Conservation (phyloP, 2,329 filamentous ascomycete species). For the Alternaria novae-zelandiae region DNA sequence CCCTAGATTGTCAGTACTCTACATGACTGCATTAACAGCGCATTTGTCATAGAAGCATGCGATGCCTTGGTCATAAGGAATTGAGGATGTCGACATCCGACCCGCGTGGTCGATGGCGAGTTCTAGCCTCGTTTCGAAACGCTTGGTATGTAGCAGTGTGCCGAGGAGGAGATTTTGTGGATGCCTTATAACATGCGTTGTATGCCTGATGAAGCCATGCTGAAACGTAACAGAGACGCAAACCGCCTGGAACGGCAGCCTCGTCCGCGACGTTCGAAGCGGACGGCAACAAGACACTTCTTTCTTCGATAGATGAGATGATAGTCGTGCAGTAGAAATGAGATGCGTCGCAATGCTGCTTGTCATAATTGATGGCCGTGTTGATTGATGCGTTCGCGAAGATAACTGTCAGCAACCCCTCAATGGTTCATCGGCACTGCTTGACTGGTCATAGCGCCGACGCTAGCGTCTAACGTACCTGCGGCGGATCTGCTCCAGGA, state of each 20-base stretch:
- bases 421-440: conserved; percentile 17
- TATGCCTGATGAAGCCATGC: conserved; percentile 19
- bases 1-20: not conserved
- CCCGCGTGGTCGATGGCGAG: not conserved
- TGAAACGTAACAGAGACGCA: conserved; percentile 31
- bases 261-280: conserved; percentile 2
- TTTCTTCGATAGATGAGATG: no score
- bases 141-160: conserved; percentile 1
- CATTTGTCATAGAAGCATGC: not conserved
- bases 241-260: conserved; percentile 20
- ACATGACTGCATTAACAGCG: not conserved
- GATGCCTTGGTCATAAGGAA: not conserved
- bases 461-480: conserved; percentile 23
- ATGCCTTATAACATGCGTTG: conserved; percentile 7
- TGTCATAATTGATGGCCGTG: not conserved
- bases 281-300: not conserved
- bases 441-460: conserved; percentile 11
- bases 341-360: not conserved
- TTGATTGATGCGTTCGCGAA: not conserved
- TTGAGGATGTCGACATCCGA: not conserved
- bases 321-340: not conserved
- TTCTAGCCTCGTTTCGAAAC: conserved; percentile 2
- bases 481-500: conserved; percentile 27
- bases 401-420: not conserved
- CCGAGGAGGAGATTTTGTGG: conserved; percentile 4